Conservation (phyloP, 257 asterid genomes). For the Eucommia ulmoides region DNA sequence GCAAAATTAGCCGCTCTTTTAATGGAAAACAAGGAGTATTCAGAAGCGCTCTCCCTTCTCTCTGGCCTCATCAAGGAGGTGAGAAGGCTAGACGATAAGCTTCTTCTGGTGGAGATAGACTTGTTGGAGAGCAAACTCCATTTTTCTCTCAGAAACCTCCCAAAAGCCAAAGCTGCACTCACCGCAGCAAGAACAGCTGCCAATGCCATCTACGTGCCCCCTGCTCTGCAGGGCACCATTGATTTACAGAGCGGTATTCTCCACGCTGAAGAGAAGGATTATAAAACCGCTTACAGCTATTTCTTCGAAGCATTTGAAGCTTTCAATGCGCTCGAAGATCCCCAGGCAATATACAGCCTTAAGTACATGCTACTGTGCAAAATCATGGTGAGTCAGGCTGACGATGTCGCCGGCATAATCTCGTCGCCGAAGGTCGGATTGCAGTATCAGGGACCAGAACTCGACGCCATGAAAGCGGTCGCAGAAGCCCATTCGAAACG, state of each 20-base stretch:
- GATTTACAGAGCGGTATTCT: constrained; percentile 43
- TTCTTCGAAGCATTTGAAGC: constrained; percentile 37
- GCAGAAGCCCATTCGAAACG: constrained; percentile 37
- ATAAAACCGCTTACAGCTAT: constrained; percentile 34
- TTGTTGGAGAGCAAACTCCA: constrained; percentile 38
- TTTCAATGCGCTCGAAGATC: constrained; percentile 33
- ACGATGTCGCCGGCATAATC: constrained; percentile 35
- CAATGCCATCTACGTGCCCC: constrained; percentile 36
- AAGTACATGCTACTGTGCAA: constrained; percentile 40
- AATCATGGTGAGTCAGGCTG: constrained; percentile 38
- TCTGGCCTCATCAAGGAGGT: constrained; percentile 34
- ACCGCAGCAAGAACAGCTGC: constrained; percentile 40
- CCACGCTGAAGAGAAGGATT: constrained; percentile 37
- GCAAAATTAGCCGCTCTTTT: constrained; percentile 32
- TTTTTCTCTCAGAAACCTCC: constrained; percentile 31
- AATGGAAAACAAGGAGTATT: constrained; percentile 33
- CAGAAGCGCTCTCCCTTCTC: constrained; percentile 32
- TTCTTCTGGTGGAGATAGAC: constrained; percentile 37
- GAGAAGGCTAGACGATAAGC: constrained; percentile 34
- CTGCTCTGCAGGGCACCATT: constrained; percentile 33
- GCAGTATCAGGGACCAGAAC: constrained; percentile 38
- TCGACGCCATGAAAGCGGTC: constrained; percentile 45
- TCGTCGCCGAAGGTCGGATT: constrained; percentile 32
- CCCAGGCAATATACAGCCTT: constrained; percentile 35
- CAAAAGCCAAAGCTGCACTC: constrained; percentile 37